Evolutionary conservation across 768 basidiomycete species (phyloP).

Genomic region (Artomyces pyxidatus): DNA sequence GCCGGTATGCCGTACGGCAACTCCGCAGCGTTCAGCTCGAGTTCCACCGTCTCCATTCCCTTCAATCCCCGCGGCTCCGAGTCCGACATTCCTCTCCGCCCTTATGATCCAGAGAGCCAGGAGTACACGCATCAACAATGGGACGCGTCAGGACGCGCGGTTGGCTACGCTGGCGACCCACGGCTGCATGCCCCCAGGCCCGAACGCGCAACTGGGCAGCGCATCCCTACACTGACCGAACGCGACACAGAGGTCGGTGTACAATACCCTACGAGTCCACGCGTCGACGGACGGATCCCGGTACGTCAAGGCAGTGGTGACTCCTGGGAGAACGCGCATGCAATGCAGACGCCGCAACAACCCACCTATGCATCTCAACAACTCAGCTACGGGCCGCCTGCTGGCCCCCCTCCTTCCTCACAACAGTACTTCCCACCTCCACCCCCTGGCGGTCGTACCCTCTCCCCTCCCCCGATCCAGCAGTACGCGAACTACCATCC

Average conservation of each 20-base stretch:
- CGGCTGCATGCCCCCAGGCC: slow-evolving; percentile 46
- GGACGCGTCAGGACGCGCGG: slow-evolving; percentile 41
- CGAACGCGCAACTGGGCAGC: slow-evolving; percentile 13
- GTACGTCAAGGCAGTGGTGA: not conserved
- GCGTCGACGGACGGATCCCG: slow-evolving; percentile 1
- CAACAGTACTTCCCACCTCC: not conserved
- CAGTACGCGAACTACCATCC: not conserved
- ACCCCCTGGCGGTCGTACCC: not conserved
- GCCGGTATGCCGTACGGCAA: slow-evolving; percentile 13
- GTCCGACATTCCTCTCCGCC: slow-evolving; percentile 34
- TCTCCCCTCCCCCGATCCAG: not conserved
- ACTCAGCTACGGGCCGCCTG: not conserved
- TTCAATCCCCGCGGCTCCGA: slow-evolving; percentile 32
- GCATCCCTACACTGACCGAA: not conserved
- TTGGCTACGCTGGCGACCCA: slow-evolving; percentile 39
- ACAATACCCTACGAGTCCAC: not conserved
- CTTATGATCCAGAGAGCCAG: slow-evolving; percentile 20
- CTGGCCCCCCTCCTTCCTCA: not conserved
- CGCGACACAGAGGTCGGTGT: not conserved
- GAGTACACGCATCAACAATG: slow-evolving; percentile 37
- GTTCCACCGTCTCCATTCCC: slow-evolving; percentile 25
- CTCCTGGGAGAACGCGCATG: not conserved
- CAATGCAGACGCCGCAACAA: not conserved
- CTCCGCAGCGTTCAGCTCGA: slow-evolving; percentile 17
- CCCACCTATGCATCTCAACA: not conserved